phyloP scores from a whole-genome alignment of 768 basidiomycete genomes.

The Lactarius sanguifluus region DNA sequence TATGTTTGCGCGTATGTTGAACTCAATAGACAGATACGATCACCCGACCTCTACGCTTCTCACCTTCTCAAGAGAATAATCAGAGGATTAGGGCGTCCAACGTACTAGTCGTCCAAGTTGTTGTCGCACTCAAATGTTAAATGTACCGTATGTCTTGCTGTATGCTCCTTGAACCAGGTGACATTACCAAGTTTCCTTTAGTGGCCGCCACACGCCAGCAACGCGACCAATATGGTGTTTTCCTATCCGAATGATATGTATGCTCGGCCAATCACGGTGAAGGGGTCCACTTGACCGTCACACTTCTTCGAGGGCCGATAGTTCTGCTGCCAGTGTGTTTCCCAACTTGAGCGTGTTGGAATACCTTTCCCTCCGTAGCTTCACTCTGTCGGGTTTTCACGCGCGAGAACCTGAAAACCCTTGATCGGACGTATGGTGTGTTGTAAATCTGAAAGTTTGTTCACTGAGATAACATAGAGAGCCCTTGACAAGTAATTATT shows the following conservation, averaged over 20 bases:
- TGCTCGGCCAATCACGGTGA: neutral
- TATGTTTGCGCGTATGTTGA: neutral
- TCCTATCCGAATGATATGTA: neutral
- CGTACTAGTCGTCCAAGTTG: neutral
- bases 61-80: neutral
- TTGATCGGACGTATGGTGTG: neutral
- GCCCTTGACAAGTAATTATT: neutral
- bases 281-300: neutral
- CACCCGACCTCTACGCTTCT: neutral
- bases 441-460: neutral
- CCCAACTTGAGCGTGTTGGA: neutral
- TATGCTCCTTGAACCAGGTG: neutral
- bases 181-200: neutral
- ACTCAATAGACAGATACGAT: neutral
- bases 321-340: neutral
- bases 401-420: neutral
- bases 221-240: neutral
- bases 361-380: neutral
- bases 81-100: neutral
- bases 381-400: neutral
- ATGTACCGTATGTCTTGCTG: neutral
- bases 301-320: neutral
- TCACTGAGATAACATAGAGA: neutral
- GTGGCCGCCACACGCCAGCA: neutral
- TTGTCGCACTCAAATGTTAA: neutral